Evolutionary conservation across 495 filamentous ascomycete species (phyloP).

Genomic region (Penicillium cinerascens): DNA sequence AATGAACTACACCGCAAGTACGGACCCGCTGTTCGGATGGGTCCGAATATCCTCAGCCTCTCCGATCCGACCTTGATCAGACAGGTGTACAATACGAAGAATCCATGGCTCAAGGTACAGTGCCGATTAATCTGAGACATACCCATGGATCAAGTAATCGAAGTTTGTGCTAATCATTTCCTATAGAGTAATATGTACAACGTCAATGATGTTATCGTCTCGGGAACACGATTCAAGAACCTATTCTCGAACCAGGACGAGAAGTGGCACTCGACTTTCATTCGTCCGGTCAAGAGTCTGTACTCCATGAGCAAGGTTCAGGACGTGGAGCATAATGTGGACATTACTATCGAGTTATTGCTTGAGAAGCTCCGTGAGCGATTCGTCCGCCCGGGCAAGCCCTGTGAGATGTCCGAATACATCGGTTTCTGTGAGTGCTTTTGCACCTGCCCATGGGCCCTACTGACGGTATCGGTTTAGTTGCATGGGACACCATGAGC

Average conservation of each 20-base stretch:
- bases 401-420: constrained; percentile 21
- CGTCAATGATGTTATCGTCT: constrained; percentile 24
- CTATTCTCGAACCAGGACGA: constrained; percentile 30
- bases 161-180: not conserved
- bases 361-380: constrained; percentile 21
- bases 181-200: constrained; percentile 30
- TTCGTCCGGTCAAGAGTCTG: constrained; percentile 22
- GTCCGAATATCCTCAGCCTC: constrained; percentile 36
- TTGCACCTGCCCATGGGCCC: not conserved
- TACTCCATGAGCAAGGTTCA: constrained; percentile 31
- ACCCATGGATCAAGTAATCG: not conserved
- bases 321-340: constrained; percentile 23
- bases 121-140: not conserved
- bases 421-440: constrained; percentile 17
- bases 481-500: constrained; percentile 38
- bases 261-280: constrained; percentile 28
- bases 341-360: constrained; percentile 24
- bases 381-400: constrained; percentile 12
- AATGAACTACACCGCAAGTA: constrained; percentile 29
- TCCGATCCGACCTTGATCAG: constrained; percentile 33
- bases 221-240: constrained; percentile 21
- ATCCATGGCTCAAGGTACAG: constrained; percentile 31
- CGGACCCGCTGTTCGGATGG: constrained; percentile 34
- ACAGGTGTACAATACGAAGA: constrained; percentile 28
- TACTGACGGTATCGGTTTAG: constrained; percentile 8